A percentile compares a stretch with the other conserved stretches of the same genome.
Conservation (phyloP, 2,329 filamentous ascomycete genomes). For the Leptographium galeiforme region DNA sequence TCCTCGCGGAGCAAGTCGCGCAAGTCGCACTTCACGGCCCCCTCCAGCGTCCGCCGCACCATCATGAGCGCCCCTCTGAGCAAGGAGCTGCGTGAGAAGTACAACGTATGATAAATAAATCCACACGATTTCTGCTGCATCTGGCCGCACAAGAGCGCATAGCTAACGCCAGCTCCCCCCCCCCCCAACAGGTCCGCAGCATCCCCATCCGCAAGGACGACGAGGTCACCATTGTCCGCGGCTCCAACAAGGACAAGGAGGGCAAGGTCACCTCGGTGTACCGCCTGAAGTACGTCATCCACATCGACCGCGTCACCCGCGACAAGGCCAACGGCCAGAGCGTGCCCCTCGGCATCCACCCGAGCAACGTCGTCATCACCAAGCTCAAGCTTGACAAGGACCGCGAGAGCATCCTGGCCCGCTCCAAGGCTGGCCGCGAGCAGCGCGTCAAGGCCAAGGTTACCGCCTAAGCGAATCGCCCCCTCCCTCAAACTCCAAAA, state of each 20-base stretch:
- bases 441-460: slow-evolving; percentile 58
- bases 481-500: slow-evolving; percentile 12
- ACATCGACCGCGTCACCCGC: slow-evolving; percentile 90
- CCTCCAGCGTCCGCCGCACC: slow-evolving; percentile 82
- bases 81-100: slow-evolving; percentile 97
- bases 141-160: too few relatives aligned
- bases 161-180: not conserved
- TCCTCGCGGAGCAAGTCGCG: slow-evolving; percentile 97
- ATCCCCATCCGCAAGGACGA: slow-evolving; percentile 98
- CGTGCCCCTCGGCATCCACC: slow-evolving; percentile 86
- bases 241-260: slow-evolving; percentile 92
- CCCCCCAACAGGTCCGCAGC: slow-evolving; percentile 59
- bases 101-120: slow-evolving; percentile 64
- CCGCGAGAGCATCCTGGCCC: slow-evolving; percentile 75
- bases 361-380: slow-evolving; percentile 95
- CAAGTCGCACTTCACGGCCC: slow-evolving; percentile 94
- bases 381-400: slow-evolving; percentile 98
- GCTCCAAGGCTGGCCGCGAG: slow-evolving; percentile 71
- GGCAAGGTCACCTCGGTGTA: slow-evolving; percentile 97
- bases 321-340: slow-evolving; percentile 97
- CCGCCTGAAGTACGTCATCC: slow-evolving; percentile 94
- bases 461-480: slow-evolving; percentile 25
- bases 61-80: slow-evolving; percentile 94
- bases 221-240: slow-evolving; percentile 85
- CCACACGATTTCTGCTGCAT: not conserved